Conservation (phyloP, 768 basidiomycete species). For the Kwoniella shandongensis region DNA sequence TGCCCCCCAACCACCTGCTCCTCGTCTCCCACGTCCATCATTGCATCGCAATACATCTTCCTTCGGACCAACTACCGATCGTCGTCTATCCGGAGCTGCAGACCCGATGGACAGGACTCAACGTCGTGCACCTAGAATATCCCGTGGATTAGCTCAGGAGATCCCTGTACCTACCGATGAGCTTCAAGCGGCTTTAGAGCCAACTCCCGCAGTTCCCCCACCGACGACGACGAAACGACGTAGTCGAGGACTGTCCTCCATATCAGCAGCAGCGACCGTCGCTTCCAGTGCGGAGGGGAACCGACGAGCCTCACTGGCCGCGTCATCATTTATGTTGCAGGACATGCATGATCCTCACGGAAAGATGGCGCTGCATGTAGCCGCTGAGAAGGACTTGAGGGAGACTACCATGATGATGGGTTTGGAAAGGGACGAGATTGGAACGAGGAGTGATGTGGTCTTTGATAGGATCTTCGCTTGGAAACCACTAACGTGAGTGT, state of each 20-base stretch:
- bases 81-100: conserved; percentile 24
- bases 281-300: conserved; percentile 1
- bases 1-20: not conserved
- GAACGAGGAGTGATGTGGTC: conserved; percentile 34
- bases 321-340: conserved; percentile 9
- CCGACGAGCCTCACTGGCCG: conserved; percentile 11
- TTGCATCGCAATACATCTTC: conserved; percentile 35
- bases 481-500: conserved; percentile 36
- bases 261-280: conserved; percentile 1
- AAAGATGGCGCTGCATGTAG: conserved; percentile 18
- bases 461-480: conserved; percentile 42
- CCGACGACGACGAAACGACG: conserved; percentile 11
- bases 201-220: conserved; percentile 12
- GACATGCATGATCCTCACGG: conserved; percentile 13
- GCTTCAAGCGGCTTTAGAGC: conserved; percentile 39
- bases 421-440: conserved; percentile 39
- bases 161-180: conserved; percentile 20
- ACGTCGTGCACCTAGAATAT: conserved; percentile 34
- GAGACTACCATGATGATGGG: conserved; percentile 54
- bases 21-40: conserved; percentile 21
- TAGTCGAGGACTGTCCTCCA: conserved; percentile 11
- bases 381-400: conserved; percentile 42
- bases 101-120: conserved; percentile 39
- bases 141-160: conserved; percentile 19
- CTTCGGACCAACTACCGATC: conserved; percentile 22